A percentile compares a stretch with the other conserved stretches of the same genome.
These are phyloP conservation scores for Elymus sibiricus DNA, from an alignment of 176 grass and related monocot genomes.

Conservation along the genomic window DNA sequence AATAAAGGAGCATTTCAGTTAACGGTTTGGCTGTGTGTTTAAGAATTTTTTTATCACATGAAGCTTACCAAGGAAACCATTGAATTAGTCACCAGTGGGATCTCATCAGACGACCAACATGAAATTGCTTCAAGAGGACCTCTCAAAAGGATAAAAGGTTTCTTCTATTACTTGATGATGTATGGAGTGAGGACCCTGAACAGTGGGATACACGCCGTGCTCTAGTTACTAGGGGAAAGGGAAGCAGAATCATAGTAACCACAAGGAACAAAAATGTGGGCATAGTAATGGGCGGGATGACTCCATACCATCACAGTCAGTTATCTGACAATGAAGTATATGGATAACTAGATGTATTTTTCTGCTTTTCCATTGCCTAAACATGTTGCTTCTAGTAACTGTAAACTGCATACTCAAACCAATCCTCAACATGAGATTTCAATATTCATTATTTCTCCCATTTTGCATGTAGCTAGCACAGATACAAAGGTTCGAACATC, in stretches of 20 bases:
- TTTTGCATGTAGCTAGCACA: background rate
- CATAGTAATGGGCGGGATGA: conserved; percentile 39
- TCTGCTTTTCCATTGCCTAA: background rate
- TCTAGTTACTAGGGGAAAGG: conserved; percentile 30
- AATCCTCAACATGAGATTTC: background rate
- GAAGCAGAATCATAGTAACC: conserved; percentile 71
- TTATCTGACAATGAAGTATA: conserved; percentile 44
- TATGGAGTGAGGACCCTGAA: conserved; percentile 67
- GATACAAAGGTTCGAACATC: background rate
- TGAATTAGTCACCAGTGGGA: conserved; percentile 42
- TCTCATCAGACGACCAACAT: conserved; percentile 54
- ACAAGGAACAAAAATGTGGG: conserved; percentile 58
- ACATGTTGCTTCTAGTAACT: background rate
- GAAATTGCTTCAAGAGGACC: conserved; percentile 60
- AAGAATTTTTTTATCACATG: conserved; percentile 62
- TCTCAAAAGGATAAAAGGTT: conserved; percentile 57
- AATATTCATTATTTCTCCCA: background rate
- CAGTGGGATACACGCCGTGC: conserved; percentile 55
- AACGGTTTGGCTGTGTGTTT: conserved; percentile 69
- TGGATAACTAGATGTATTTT: background rate
- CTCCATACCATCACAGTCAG: conserved; percentile 46
- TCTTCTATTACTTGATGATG: conserved; percentile 81
- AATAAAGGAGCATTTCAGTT: conserved; percentile 60
- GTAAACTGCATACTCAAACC: background rate
- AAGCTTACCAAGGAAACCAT: conserved; percentile 70